These are phyloP conservation scores for Trichosporon inkin DNA, from an alignment of 1,284 basidiomycete genomes.

Conservation along the genomic window DNA sequence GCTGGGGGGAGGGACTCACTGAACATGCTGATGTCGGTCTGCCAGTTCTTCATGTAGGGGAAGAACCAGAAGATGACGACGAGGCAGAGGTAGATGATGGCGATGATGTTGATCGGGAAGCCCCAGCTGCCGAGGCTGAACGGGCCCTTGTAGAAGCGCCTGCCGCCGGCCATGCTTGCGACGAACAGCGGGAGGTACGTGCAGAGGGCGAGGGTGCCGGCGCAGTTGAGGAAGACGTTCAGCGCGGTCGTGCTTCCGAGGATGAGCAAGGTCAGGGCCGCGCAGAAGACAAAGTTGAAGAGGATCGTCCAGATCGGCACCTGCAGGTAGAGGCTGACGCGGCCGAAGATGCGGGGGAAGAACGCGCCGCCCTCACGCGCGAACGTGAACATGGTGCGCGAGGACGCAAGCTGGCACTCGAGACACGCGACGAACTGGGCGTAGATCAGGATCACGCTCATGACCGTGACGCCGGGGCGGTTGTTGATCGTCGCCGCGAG, in stretches of 20 bases:
- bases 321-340: constrained; percentile 4
- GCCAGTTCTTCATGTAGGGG: constrained; percentile 1
- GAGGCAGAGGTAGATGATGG: not conserved
- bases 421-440: constrained; percentile 11
- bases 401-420: constrained; percentile 10
- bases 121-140: not conserved
- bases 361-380: constrained; percentile 15
- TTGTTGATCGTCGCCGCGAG: not conserved
- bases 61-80: constrained; percentile 12
- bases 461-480: constrained; percentile 1
- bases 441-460: constrained; percentile 11
- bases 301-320: constrained; percentile 6
- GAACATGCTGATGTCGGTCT: not conserved
- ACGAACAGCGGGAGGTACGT: constrained; percentile 3
- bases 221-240: constrained; percentile 10
- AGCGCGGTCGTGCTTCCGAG: constrained; percentile 10
- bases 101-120: not conserved
- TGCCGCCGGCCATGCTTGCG: not conserved
- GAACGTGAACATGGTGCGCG: constrained; percentile 10
- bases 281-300: constrained; percentile 10
- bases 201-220: not conserved
- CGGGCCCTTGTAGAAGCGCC: constrained; percentile 5
- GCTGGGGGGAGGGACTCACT: not conserved
- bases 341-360: constrained; percentile 6
- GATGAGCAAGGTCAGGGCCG: constrained; percentile 5